Base-by-base conservation (phyloP, 2,329 filamentous ascomycete genomes). In the Colletotrichum tanaceti region DNA sequence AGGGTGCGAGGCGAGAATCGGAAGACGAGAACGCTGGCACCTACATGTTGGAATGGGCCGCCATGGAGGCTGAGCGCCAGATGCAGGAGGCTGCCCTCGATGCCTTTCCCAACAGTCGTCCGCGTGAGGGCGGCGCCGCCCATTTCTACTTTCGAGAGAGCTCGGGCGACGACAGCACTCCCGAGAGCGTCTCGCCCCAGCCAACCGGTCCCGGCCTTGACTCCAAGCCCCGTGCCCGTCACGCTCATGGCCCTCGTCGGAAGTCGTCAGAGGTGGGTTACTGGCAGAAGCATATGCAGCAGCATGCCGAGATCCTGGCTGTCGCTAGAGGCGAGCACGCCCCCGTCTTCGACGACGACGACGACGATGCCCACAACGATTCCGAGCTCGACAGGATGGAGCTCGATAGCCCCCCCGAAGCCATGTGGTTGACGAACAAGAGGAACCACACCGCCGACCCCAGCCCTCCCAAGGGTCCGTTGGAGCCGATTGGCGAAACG, bases 201-300 rank as follows among this genome's bases (percentile, higher is more conserved):
- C 72, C 74, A 16, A 72, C 75, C 32, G 72, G 73, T 22, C 70
- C 68, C 50, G 72, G 73, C 28, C 70, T 67, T 49, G 72, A 73
- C 64, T 70, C 50, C 53, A 71, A 71, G 54, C 71, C 73, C 49
- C 64, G 64, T 32, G 58, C 58, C 20, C 58, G 62, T 44, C 63
- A 68, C 13, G 52, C 63, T 14, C 75, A 77, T 58, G 77, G 80
- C 49, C 66, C 76, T 32, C 83, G 87, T 66, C 85, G 88, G 47
- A 88, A 90, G 74, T 89, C 88, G 54, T 90, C 88, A 2, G 86
- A 87, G 58, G 84, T 89, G 73, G 85, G 87, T 59, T 95, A 92
- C 90, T 93, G 93, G 76, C 85, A 96, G 75, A 87, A 90, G 74
- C 90, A 93, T 73, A 92, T 96, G 91, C 91, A 93, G 73, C 87